phyloP scores from a whole-genome alignment of 768 basidiomycete genomes.

The Serendipita vermifera region DNA sequence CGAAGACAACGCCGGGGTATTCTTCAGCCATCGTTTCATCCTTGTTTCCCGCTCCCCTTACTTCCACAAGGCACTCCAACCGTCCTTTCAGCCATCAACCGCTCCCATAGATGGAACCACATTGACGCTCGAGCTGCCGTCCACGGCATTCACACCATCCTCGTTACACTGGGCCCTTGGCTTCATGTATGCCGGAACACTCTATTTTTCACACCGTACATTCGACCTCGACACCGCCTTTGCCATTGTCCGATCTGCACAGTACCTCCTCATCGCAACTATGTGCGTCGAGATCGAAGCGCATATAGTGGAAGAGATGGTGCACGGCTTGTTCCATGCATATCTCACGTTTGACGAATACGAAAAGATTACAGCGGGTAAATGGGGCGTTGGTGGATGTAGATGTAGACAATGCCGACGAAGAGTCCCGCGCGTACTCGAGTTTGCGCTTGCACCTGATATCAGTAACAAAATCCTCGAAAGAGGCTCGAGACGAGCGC shows the following conservation, averaged over 20 bases:
- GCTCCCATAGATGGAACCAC: constrained; percentile 31
- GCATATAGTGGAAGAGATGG: constrained; percentile 77
- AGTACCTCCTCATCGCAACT: constrained; percentile 60
- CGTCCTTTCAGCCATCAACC: constrained; percentile 35
- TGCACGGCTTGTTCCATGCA: constrained; percentile 79
- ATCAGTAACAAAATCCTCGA: constrained; percentile 62
- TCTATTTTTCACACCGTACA: constrained; percentile 80
- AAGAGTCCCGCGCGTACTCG: constrained; percentile 68
- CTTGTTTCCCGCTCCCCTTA: constrained; percentile 81
- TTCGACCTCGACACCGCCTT: constrained; percentile 91
- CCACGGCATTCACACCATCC: constrained; percentile 89
- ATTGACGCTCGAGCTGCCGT: constrained; percentile 58
- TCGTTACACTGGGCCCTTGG: constrained; percentile 89
- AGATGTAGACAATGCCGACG: constrained; percentile 72
- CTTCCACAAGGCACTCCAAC: constrained; percentile 68
- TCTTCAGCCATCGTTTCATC: constrained; percentile 87
- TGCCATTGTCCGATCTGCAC: constrained; percentile 70
- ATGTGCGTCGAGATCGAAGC: constrained; percentile 73
- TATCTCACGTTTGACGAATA: constrained; percentile 70
- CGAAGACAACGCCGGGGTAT: constrained; percentile 64
- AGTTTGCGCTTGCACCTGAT: constrained; percentile 65
- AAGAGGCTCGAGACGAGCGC: constrained; percentile 54
- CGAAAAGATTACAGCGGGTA: constrained; percentile 55
- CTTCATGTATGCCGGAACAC: constrained; percentile 89
- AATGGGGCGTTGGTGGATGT: constrained; percentile 77